Percentiles rank a stretch among this genome's conserved stretches.
These are phyloP conservation scores for Fusarium humuli DNA, from an alignment of 2,329 filamentous ascomycete species.

Conservation along the genomic window DNA sequence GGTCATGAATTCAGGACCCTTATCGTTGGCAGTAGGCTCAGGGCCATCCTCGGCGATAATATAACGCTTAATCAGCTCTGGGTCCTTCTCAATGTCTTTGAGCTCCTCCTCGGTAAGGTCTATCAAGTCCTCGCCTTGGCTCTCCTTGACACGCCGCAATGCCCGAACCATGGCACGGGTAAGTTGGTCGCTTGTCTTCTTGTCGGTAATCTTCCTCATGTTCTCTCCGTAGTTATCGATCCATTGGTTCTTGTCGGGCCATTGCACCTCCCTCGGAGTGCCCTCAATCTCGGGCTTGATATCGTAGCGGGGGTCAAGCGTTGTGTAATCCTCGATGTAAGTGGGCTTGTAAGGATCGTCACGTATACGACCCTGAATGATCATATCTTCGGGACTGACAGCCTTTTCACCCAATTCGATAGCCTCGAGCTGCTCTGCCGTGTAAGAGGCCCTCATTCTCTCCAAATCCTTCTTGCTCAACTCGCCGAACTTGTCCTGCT, in stretches of 20 bases:
- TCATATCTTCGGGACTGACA: constrained; percentile 79
- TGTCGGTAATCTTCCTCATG: constrained; percentile 57
- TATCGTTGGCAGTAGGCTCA: constrained; percentile 43
- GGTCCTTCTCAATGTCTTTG: constrained; percentile 54
- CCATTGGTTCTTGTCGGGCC: constrained; percentile 72
- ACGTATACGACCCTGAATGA: constrained; percentile 77
- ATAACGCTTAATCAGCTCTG: constrained; percentile 55
- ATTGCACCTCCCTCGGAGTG: constrained; percentile 64
- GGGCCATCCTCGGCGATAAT: constrained; percentile 49
- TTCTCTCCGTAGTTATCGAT: constrained; percentile 65
- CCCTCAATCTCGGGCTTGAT: constrained; percentile 65
- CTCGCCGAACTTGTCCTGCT: constrained; percentile 64
- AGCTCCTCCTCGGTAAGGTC: constrained; percentile 64
- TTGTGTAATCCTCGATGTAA: constrained; percentile 86
- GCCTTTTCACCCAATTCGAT: constrained; percentile 83
- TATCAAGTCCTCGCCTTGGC: constrained; percentile 57
- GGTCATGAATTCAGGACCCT: constrained; percentile 48
- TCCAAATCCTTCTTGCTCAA: constrained; percentile 76
- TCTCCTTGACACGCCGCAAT: constrained; percentile 57
- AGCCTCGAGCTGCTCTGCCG: constrained; percentile 82
- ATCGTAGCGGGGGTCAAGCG: constrained; percentile 82
- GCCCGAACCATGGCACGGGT: constrained; percentile 56
- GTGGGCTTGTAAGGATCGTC: constrained; percentile 77
- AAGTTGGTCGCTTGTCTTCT: constrained; percentile 58
- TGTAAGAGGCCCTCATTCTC: constrained; percentile 75